phyloP scores from a whole-genome alignment of 169 alveolate species.

The Cystoisospora suis region DNA sequence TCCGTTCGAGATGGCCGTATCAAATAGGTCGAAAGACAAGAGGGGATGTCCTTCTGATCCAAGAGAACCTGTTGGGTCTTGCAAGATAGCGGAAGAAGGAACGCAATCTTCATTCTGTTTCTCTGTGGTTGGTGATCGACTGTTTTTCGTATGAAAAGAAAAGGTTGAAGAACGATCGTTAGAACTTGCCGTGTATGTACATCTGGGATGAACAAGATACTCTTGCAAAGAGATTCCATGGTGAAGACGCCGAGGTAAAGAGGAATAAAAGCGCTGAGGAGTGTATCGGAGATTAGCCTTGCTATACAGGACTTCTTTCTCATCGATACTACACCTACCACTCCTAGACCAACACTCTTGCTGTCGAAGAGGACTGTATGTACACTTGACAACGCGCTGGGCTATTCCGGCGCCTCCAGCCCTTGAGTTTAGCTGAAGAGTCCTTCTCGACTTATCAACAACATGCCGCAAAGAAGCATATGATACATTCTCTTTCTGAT shows the following conservation, averaged over 20 bases:
- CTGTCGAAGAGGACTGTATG: background rate
- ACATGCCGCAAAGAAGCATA: background rate
- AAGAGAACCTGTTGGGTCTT: background rate
- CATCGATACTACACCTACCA: too few species aligned
- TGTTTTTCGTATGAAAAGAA: background rate
- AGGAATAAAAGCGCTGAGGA: background rate
- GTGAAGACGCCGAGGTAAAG: too few species aligned
- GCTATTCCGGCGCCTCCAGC: too few species aligned
- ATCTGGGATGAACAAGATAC: background rate
- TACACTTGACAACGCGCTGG: background rate
- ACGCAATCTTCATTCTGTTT: background rate
- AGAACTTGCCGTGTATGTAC: background rate
- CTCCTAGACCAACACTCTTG: background rate
- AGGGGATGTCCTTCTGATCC: background rate
- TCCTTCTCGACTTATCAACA: background rate
- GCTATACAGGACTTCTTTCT: too few species aligned
- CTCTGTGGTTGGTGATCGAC: background rate
- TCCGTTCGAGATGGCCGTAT: background rate
- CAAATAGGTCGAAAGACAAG: background rate
- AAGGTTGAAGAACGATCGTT: background rate
- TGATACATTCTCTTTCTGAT: background rate
- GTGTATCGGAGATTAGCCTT: background rate
- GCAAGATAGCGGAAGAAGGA: background rate
- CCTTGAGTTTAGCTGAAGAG: too few species aligned
- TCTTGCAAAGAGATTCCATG: background rate